phyloP scores from a whole-genome alignment of 345 rosid genomes.

The Gossypium rotundifolium region DNA sequence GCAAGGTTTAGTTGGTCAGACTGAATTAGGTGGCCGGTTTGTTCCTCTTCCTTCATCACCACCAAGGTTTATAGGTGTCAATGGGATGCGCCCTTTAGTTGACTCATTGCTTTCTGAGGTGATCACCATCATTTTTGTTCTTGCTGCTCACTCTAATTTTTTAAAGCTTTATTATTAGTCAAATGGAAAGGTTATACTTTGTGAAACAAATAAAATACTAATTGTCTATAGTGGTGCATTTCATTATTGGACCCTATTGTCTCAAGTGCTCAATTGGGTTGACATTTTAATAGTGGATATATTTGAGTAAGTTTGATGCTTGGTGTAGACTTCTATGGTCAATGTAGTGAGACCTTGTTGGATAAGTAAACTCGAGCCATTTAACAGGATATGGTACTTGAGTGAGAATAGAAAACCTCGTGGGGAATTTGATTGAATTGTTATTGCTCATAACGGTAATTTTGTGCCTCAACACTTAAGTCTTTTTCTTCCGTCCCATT shows the following conservation, averaged over 20 bases:
- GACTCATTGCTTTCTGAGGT: constrained; percentile 72
- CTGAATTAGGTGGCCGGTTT: constrained; percentile 68
- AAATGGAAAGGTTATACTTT: background rate
- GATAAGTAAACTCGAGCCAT: constrained; percentile 80
- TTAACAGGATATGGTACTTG: constrained; percentile 87
- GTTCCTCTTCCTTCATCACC: constrained; percentile 46
- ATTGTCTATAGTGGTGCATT: background rate
- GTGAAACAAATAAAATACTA: background rate
- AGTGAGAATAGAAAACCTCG: constrained; percentile 75
- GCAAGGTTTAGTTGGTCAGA: constrained; percentile 67
- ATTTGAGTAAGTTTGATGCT: constrained; percentile 12
- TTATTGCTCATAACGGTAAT: constrained; percentile 94
- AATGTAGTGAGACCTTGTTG: constrained; percentile 88
- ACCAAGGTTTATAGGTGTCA: constrained; percentile 65
- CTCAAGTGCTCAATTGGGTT: background rate
- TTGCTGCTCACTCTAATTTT: background rate
- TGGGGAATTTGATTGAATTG: constrained; percentile 71
- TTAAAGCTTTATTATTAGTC: background rate
- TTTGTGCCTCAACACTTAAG: background rate
- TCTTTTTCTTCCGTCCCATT: background rate
- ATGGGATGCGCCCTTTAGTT: constrained; percentile 85
- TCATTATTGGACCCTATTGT: background rate
- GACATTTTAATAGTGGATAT: background rate
- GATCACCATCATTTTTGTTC: constrained; percentile 7
- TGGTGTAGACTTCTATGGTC: constrained; percentile 55